phyloP scores from a whole-genome alignment of 2,329 filamentous ascomycete species.

The Exophiala mesophila region DNA sequence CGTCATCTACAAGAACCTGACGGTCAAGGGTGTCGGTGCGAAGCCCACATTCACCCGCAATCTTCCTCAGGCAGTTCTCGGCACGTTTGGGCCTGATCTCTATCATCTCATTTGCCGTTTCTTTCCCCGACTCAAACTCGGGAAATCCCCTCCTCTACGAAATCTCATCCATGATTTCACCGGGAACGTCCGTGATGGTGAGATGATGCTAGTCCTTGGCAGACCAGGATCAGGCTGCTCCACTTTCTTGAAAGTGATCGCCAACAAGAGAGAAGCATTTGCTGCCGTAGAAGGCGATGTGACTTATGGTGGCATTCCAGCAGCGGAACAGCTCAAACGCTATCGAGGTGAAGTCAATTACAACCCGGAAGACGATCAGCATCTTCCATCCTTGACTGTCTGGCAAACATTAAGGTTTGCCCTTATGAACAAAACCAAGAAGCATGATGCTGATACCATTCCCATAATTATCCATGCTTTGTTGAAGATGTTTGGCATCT shows the following conservation, averaged over 20 bases:
- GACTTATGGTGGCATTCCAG: slow-evolving; percentile 65
- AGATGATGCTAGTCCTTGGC: slow-evolving; percentile 70
- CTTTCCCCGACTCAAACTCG: slow-evolving; percentile 47
- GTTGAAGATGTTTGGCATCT: slow-evolving; percentile 73
- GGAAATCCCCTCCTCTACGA: slow-evolving; percentile 46
- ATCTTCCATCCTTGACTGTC: slow-evolving; percentile 69
- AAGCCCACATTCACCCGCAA: slow-evolving; percentile 66
- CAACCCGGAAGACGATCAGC: slow-evolving; percentile 70
- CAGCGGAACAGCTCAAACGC: slow-evolving; percentile 60
- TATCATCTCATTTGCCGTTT: slow-evolving; percentile 59
- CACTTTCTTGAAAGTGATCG: slow-evolving; percentile 70
- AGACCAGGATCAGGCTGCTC: slow-evolving; percentile 70
- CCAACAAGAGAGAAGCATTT: slow-evolving; percentile 63
- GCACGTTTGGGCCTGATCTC: slow-evolving; percentile 75
- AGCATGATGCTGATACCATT: slow-evolving; percentile 58
- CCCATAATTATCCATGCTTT: slow-evolving; percentile 65
- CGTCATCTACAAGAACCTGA: slow-evolving; percentile 70
- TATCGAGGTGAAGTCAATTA: slow-evolving; percentile 75
- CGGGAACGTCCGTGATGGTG: slow-evolving; percentile 61
- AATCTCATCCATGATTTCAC: slow-evolving; percentile 62
- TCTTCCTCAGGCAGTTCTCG: slow-evolving; percentile 66
- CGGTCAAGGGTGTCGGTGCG: slow-evolving; percentile 65
- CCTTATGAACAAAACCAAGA: slow-evolving; percentile 69
- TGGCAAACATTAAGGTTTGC: slow-evolving; percentile 74
- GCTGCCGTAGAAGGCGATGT: slow-evolving; percentile 65